Evolutionary conservation across 129 eudicot genomes (phyloP).

Genomic region (Helichrysum umbraculigerum): DNA sequence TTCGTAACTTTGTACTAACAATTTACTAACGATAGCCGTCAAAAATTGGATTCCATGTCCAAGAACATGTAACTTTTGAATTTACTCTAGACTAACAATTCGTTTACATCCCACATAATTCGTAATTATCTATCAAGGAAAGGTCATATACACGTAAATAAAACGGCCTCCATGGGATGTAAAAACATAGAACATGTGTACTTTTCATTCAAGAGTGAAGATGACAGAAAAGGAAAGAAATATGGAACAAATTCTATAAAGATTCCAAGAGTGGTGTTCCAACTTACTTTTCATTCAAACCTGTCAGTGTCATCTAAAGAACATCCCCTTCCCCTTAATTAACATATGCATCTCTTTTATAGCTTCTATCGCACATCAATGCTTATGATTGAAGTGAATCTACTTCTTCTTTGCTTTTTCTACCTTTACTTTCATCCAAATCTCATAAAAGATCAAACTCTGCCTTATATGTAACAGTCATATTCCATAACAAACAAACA

Average conservation of each 20-base stretch:
- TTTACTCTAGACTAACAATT: neutral
- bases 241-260: slow-evolving; percentile 52
- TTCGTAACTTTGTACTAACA: neutral
- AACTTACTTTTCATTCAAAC: slow-evolving; percentile 84
- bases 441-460: slow-evolving; percentile 48
- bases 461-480: slow-evolving; percentile 52
- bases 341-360: slow-evolving; percentile 10
- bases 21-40: neutral
- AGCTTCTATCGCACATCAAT: slow-evolving; percentile 17
- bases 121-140: neutral
- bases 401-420: slow-evolving; percentile 50
- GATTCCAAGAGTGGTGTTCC: slow-evolving; percentile 67
- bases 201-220: slow-evolving; percentile 21
- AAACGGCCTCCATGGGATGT: neutral
- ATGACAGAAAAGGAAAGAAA: slow-evolving; percentile 28
- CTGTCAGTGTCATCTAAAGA: slow-evolving; percentile 66
- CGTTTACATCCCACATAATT: neutral
- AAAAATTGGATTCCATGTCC: neutral
- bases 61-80: neutral
- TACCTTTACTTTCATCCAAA: slow-evolving; percentile 36
- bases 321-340: slow-evolving; percentile 59
- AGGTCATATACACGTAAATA: neutral
- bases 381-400: slow-evolving; percentile 75
- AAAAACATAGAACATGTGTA: neutral
- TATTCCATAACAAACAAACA: slow-evolving; percentile 21